Conservation (phyloP, 164 flowering plant genomes). For the Liquidambar formosana region DNA sequence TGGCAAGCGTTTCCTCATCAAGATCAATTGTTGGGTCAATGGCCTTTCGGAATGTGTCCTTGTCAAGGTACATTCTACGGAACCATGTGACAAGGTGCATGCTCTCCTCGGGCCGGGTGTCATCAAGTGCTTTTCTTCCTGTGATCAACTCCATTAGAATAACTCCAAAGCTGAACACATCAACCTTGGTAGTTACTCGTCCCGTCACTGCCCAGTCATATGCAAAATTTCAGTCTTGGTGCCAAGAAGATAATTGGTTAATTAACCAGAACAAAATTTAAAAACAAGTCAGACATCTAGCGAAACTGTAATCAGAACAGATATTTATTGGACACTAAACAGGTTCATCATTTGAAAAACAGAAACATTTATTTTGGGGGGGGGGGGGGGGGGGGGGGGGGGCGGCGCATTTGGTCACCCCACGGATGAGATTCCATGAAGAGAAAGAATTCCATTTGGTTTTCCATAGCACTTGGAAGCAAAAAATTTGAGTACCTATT, state of each 20-base stretch:
- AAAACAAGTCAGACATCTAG: background rate
- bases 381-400: too few species aligned
- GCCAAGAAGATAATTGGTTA: background rate
- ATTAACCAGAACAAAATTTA: background rate
- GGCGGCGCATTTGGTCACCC: too few species aligned
- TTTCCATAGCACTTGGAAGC: too few species aligned
- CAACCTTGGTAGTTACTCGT: slow-evolving; percentile 81
- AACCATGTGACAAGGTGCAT: slow-evolving; percentile 88
- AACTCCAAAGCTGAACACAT: slow-evolving; percentile 95
- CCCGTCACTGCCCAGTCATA: slow-evolving; percentile 68
- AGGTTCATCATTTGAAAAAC: too few species aligned
- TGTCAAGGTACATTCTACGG: slow-evolving; percentile 63
- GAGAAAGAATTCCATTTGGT: too few species aligned
- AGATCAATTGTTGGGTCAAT: slow-evolving; percentile 66
- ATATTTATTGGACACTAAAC: background rate
- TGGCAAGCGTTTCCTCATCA: slow-evolving; percentile 59
- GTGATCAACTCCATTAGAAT: slow-evolving; percentile 89
- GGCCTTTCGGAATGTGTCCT: slow-evolving; percentile 58
- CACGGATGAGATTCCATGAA: too few species aligned
- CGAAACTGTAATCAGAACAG: background rate
- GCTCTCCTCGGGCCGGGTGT: slow-evolving; percentile 73
- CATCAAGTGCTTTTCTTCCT: slow-evolving; percentile 83
- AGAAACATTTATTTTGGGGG: too few species aligned
- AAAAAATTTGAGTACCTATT: too few species aligned
- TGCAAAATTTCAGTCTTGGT: background rate